Conservation (phyloP, 2,329 filamentous ascomycete species). For the Aureobasidium musti region DNA sequence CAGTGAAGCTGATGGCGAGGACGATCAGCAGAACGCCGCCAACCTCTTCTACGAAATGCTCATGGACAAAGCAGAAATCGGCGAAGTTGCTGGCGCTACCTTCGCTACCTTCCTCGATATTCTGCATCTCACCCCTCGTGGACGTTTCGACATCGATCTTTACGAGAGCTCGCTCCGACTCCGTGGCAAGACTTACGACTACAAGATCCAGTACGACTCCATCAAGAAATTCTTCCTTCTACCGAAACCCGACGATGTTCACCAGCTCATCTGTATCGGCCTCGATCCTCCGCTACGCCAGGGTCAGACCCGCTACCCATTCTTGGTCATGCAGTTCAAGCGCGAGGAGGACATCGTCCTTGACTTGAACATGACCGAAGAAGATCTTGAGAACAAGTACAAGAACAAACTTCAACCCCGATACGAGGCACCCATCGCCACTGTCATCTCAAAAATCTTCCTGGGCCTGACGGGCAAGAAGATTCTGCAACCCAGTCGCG, state of each 20-base stretch:
- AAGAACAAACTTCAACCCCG: constrained; percentile 83
- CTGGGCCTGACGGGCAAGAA: constrained; percentile 92
- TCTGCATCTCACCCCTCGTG: constrained; percentile 94
- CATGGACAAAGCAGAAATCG: constrained; percentile 98
- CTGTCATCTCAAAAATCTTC: constrained; percentile 95
- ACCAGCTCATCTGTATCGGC: constrained; percentile 91
- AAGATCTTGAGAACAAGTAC: constrained; percentile 81
- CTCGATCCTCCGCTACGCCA: constrained; percentile 93
- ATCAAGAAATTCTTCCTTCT: constrained; percentile 99
- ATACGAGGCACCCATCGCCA: constrained; percentile 91
- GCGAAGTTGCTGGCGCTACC: constrained; percentile 97
- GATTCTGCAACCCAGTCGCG: constrained; percentile 88
- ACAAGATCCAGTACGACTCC: constrained; percentile 97
- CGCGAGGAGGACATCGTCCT: constrained; percentile 96
- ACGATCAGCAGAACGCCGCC: constrained; percentile 89
- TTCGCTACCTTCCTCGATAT: constrained; percentile 97
- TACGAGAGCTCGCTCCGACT: constrained; percentile 97
- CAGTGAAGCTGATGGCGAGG: constrained; percentile 56
- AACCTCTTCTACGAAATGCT: constrained; percentile 98
- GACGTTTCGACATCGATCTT: constrained; percentile 99
- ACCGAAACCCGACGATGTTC: constrained; percentile 96
- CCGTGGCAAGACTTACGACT: constrained; percentile 98
- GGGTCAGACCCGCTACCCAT: constrained; percentile 96
- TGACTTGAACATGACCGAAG: constrained; percentile 93
- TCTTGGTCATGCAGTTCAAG: constrained; percentile 99